phyloP scores from a whole-genome alignment of 78 protist genomes.

The Dictyostelium discoideum region dicty_2.7 NC_007090.3:1525501-1526000 shows the following conservation, averaged over 20 bases:
- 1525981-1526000: conserved; percentile 43
- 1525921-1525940: conserved; percentile 81
- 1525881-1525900: conserved; percentile 51
- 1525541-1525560: too few relatives aligned
- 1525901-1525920: conserved; percentile 27
- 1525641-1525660: not conserved
- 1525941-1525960: conserved; percentile 81
- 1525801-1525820: conserved; percentile 12
- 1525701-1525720: conserved; percentile 57
- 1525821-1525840: conserved; percentile 23
- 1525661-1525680: not conserved
- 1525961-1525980: conserved; percentile 72
- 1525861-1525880: conserved; percentile 54
- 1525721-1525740: conserved; percentile 40
- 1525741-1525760: not conserved
- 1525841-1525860: conserved; percentile 37
- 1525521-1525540: too few relatives aligned
- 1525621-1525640: not conserved
- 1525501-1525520: not conserved
- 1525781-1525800: conserved; percentile 35
- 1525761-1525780: conserved; percentile 13
- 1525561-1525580: not conserved
- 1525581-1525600: not conserved
- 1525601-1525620: not conserved
- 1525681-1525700: not conserved